Evolutionary conservation across 768 basidiomycete genomes (phyloP).

Genomic region (Heimioporus sp.): DNA sequence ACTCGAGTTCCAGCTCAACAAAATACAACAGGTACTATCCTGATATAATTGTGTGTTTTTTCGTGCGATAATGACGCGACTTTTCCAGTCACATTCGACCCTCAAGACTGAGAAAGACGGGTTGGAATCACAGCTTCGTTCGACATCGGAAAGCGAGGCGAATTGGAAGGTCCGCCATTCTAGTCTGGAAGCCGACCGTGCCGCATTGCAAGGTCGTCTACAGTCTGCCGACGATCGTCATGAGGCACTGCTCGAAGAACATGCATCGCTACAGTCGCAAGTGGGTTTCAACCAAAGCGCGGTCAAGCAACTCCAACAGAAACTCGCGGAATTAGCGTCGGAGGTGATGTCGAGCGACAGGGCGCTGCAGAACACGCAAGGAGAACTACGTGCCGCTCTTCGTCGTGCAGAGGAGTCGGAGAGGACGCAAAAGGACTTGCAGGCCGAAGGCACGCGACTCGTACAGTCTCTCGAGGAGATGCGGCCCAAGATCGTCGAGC

Average conservation of each 20-base stretch:
- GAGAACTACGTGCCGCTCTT: constrained; percentile 61
- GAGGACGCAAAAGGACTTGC: constrained; percentile 65
- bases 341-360: constrained; percentile 53
- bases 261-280: constrained; percentile 47
- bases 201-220: constrained; percentile 42
- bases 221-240: constrained; percentile 44
- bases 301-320: constrained; percentile 54
- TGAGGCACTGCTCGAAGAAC: constrained; percentile 48
- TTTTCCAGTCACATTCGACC: constrained; percentile 48
- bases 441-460: constrained; percentile 73
- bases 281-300: constrained; percentile 44
- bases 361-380: constrained; percentile 58
- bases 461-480: constrained; percentile 84
- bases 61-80: neutral
- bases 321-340: constrained; percentile 53
- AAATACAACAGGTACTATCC: constrained; percentile 65
- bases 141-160: constrained; percentile 40
- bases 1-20: constrained; percentile 78
- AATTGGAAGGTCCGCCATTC: constrained; percentile 50
- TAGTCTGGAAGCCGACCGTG: constrained; percentile 42
- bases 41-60: neutral
- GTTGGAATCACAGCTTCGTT: constrained; percentile 47
- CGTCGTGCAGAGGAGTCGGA: constrained; percentile 77
- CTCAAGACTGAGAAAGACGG: constrained; percentile 62
- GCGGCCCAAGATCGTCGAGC: constrained; percentile 79